Percentiles rank a stretch among this genome's conserved stretches.
Evolutionary conservation across 2,329 filamentous ascomycete genomes (phyloP).

Genomic region (Trichoderma semiorbis): DNA sequence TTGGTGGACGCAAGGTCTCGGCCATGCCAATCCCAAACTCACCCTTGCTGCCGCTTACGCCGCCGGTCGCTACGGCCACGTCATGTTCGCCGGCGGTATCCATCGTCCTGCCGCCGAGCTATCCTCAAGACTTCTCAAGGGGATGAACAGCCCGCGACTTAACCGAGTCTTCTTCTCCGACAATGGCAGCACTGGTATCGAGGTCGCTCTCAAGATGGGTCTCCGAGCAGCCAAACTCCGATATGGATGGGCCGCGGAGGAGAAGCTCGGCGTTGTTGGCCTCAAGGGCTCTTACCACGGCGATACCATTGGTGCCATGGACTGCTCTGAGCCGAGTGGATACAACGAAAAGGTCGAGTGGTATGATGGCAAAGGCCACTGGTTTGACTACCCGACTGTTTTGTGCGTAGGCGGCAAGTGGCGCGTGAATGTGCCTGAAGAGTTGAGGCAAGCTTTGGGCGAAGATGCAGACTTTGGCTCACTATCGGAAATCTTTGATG

Average conservation of each 20-base stretch:
- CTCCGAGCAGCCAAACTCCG: conserved; percentile 64
- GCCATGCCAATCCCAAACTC: conserved; percentile 70
- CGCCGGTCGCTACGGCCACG: conserved; percentile 78
- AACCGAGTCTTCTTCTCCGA: conserved; percentile 77
- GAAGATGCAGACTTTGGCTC: conserved; percentile 42
- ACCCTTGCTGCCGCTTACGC: conserved; percentile 75
- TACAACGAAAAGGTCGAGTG: conserved; percentile 84
- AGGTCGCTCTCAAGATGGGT: conserved; percentile 84
- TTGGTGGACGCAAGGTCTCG: conserved; percentile 89
- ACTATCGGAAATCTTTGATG: conserved; percentile 58
- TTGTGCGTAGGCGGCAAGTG: conserved; percentile 64
- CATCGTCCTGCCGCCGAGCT: conserved; percentile 72
- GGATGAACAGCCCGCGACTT: conserved; percentile 61
- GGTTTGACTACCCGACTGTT: conserved; percentile 76
- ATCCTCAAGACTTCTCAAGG: conserved; percentile 60
- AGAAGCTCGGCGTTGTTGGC: conserved; percentile 65
- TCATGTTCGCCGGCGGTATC: conserved; percentile 81
- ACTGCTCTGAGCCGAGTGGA: conserved; percentile 71
- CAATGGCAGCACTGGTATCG: conserved; percentile 77
- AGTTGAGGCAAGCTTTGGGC: conserved; percentile 46
- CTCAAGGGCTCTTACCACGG: conserved; percentile 81
- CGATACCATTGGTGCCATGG: conserved; percentile 86
- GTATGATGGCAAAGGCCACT: conserved; percentile 75
- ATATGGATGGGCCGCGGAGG: conserved; percentile 60
- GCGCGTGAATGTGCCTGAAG: conserved; percentile 56